phyloP scores from a whole-genome alignment of 805 yeast species.

The Saccharomyces jurei region DNA sequence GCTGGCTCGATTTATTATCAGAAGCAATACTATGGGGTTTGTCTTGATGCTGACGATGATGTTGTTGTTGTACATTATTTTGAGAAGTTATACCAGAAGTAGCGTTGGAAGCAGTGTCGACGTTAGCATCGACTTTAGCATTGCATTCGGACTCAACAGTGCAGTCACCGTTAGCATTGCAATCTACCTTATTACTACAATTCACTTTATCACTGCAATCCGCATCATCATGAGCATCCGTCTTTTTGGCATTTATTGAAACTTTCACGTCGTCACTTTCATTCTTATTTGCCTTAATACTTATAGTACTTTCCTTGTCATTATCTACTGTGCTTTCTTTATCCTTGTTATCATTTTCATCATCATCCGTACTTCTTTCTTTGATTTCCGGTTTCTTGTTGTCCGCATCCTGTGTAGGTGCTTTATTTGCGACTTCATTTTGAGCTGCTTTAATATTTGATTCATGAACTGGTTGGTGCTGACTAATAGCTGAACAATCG shows the following conservation, averaged over 20 bases:
- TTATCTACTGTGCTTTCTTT: conserved; percentile 1
- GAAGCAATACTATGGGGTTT: conserved; percentile 6
- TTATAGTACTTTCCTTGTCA: background rate
- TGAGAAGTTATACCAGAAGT: conserved; percentile 1
- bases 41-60: conserved; percentile 3
- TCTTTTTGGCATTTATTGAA: background rate
- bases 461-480: background rate
- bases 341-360: conserved; percentile 1
- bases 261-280: background rate
- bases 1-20: conserved; percentile 2
- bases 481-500: background rate
- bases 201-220: background rate
- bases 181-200: background rate
- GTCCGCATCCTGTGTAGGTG: background rate
- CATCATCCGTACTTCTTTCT: background rate
- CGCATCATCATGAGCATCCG: background rate
- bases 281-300: background rate
- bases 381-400: background rate
- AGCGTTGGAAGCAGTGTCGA: background rate
- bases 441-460: background rate
- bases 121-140: background rate
- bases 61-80: conserved; percentile 6
- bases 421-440: conserved; percentile 1
- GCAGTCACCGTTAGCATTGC: background rate
- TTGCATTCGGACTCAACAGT: background rate